A percentile compares a stretch with the other conserved stretches of the same genome.
These are phyloP conservation scores for Fraxinus excelsior DNA, from an alignment of 257 asterid genomes.

Conservation along the genomic window DNA sequence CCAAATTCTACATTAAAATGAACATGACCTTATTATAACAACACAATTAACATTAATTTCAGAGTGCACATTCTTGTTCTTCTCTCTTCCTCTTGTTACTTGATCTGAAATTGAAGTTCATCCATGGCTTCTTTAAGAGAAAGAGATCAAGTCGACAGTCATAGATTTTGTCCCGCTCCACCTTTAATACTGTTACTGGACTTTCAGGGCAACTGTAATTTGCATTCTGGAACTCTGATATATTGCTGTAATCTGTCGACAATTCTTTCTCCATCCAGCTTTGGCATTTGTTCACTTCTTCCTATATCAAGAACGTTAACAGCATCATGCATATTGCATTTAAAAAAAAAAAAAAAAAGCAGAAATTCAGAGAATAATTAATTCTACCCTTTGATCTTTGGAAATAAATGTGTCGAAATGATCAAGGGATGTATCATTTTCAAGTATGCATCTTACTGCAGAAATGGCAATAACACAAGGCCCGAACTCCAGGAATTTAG, in stretches of 20 bases:
- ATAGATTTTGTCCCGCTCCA: conserved; percentile 20
- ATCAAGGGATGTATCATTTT: conserved; percentile 26
- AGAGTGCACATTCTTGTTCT: conserved; percentile 14
- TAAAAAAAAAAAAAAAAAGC: background rate
- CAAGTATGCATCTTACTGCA: conserved; percentile 37
- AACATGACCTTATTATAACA: background rate
- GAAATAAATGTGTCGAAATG: conserved; percentile 40
- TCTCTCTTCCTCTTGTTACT: conserved; percentile 52
- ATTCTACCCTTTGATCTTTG: conserved; percentile 48
- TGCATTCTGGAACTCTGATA: background rate
- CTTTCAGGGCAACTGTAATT: conserved; percentile 44
- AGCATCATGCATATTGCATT: background rate
- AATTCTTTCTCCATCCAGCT: conserved; percentile 31
- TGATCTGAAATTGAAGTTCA: conserved; percentile 12
- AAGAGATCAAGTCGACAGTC: conserved; percentile 21
- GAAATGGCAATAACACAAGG: conserved; percentile 54
- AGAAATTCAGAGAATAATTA: background rate
- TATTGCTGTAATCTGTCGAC: conserved; percentile 16
- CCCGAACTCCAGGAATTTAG: conserved; percentile 47
- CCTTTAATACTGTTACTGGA: conserved; percentile 66
- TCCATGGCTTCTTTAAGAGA: conserved; percentile 2
- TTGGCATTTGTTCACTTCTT: conserved; percentile 49
- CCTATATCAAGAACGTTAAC: conserved; percentile 32
- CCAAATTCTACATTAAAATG: background rate
- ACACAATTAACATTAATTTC: background rate